Evolutionary conservation across 2,329 filamentous ascomycete species (phyloP), one percentile per base, ranked within the genome.

Genomic region (Talaromyces albobiverticillius): DNA sequence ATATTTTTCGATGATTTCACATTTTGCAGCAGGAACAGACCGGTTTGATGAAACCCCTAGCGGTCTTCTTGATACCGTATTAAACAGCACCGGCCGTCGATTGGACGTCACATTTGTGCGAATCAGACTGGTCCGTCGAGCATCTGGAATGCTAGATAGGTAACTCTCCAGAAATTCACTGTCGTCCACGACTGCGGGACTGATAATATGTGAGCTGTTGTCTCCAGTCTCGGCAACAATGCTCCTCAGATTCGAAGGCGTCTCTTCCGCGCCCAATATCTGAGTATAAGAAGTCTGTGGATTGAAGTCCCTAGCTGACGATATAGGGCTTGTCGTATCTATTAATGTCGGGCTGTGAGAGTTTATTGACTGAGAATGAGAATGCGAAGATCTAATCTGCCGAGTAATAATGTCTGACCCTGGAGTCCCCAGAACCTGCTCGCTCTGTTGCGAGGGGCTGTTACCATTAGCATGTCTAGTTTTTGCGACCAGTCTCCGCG

Each of bases 111-210:
- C 57, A 51, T 59, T 61, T 26, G 62, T 54, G 32, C 61, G 63
- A 57, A 64, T 58, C 29, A 62, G 22, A 16, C 54, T 54, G n/a
- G 57, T 60, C 1, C 59, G 57, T 9, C 56, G 57, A 1, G 48
- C 41, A 20, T 52, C 55, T 9, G 65, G 56, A 38, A 66, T 60
- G 23, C 64, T 61, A 16, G 73, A 74, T 2, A 83, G 69, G 56
- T 82, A 83, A 53, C 77, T 74, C 2, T 79, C 76, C 6, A 83
- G 60, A 2, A 83, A 69, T 26, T 82, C 77, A 3, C 74, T 81
- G 64, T 84, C 81, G 32, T 75, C 75, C 2, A 76, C 79, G 16
- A 77, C 71, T 0, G 77, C 76, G 0, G 80, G 79, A 2, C 80
- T 79, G 42, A 83, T 73, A 47, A 83, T 78, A 58, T 80, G 77